Evolutionary conservation across 2,329 filamentous ascomycete genomes (phyloP), one percentile per base, ranked within the genome.

Genomic region (Calonectria montana): DNA sequence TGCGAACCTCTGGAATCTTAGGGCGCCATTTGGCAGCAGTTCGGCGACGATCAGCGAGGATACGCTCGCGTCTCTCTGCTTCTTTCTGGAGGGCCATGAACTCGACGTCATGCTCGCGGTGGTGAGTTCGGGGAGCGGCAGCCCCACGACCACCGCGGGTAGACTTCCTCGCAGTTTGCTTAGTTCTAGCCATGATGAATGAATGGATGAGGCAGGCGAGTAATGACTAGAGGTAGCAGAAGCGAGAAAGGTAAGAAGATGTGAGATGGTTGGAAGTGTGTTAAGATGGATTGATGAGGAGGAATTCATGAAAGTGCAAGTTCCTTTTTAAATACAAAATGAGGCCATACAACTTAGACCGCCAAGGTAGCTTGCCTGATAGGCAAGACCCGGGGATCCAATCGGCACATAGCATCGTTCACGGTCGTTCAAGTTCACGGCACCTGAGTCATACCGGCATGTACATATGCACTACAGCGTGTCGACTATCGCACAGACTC

Each of bases 1-100:
- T 84, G 61, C 83, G 80, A n/a, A 84, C 82, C 29, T 81, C 79
- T 1, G 83, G 82, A 23, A 87, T 82, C 82, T 85, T 85, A 68
- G 82, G 76, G 1, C 82, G 82, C 83, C 83, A 85, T 71, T 84
- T 85, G 63, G 83, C 77, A 15, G 80, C 81, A 13, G 73, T 78
- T 39, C 83, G 82, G 27, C 81, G 82, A 12, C 77, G 80, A 48
- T 84, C 80, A 18, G 82, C 79, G 16, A 84, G 75, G 57, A 84
- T 82, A 3, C 79, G 78, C 67, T 84, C 80, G 7, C 83, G 83
- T 16, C 83, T 78, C 78, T 85, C 80, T 23, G 80, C 81, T 53
- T 83, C 82, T 72, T 80, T 81, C 77, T 82, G 80, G 13, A 82
- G 77, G 25, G 80, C 77, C 41, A 81, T 70, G 64, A 81, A 73